Evolutionary conservation across 2,329 filamentous ascomycete genomes (phyloP).

Genomic region (Aureobasidium sp.): DNA sequence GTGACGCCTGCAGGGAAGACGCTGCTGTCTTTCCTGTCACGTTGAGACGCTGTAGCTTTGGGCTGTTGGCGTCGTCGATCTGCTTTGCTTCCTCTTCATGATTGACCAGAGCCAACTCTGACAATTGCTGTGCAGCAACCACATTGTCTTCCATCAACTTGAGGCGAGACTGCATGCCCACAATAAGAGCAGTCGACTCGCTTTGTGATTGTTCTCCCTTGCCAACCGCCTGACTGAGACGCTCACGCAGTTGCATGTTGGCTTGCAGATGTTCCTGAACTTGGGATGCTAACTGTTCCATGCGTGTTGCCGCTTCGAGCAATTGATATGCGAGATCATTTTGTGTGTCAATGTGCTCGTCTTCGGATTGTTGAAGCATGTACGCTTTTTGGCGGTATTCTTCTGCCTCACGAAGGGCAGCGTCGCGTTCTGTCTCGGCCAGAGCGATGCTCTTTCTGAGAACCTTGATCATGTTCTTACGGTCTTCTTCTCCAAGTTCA

Average conservation of each 20-base stretch:
- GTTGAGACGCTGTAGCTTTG: conserved; percentile 67
- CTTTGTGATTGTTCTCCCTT: conserved; percentile 80
- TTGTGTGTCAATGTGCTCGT: conserved; percentile 51
- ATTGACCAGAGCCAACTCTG: conserved; percentile 70
- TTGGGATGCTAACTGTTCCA: conserved; percentile 70
- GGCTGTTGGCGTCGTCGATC: conserved; percentile 67
- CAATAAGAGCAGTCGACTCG: conserved; percentile 71
- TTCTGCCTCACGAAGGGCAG: conserved; percentile 57
- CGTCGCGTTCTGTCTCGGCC: conserved; percentile 62
- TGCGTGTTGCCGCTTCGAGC: conserved; percentile 61
- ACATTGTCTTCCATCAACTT: conserved; percentile 77
- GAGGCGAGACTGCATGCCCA: conserved; percentile 70
- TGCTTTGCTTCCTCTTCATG: conserved; percentile 78
- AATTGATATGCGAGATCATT: conserved; percentile 60
- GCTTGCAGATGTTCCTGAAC: conserved; percentile 72
- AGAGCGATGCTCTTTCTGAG: conserved; percentile 60
- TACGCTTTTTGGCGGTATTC: conserved; percentile 55
- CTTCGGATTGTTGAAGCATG: conserved; percentile 51
- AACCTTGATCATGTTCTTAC: conserved; percentile 50
- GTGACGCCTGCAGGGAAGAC: conserved; percentile 34
- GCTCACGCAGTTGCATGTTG: conserved; percentile 65
- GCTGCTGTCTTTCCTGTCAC: conserved; percentile 46
- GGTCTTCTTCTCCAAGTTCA: conserved; percentile 25
- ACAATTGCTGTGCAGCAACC: conserved; percentile 70
- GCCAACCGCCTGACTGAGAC: conserved; percentile 68